Percentiles rank a stretch among this genome's conserved stretches.
Evolutionary conservation across 345 rosid species (phyloP).

Genomic region (Euclidium syriacum): DNA sequence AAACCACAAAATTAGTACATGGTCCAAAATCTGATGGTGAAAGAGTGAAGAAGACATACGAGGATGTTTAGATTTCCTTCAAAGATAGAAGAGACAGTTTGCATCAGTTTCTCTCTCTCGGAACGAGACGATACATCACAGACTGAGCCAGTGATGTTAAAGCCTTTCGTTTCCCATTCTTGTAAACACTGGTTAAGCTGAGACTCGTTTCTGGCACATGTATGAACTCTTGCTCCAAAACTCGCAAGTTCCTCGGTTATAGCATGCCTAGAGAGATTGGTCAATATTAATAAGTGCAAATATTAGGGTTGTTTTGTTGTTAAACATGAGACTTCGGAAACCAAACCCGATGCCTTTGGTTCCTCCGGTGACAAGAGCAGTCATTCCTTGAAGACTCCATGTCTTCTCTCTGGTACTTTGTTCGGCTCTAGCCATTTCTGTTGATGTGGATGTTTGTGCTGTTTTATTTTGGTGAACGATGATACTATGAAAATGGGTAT

Average conservation of each 20-base stretch:
- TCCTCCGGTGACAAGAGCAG: slow-evolving; percentile 18
- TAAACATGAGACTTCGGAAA: not conserved
- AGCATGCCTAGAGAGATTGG: not conserved
- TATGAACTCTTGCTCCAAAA: not conserved
- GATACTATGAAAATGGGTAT: no score
- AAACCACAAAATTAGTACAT: no score
- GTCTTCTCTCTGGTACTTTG: not conserved
- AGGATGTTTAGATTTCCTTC: not conserved
- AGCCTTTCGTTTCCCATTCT: not conserved
- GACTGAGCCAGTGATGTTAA: not conserved
- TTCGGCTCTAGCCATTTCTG: not conserved
- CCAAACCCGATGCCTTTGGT: slow-evolving; percentile 14
- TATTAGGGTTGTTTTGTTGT: not conserved
- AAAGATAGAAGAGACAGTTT: not conserved
- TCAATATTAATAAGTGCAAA: not conserved
- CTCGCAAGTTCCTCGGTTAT: not conserved
- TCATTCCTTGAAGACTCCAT: slow-evolving; percentile 22
- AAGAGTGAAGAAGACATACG: no score
- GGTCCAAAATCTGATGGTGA: no score
- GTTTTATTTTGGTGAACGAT: no score
- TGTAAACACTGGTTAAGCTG: not conserved
- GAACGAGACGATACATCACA: not conserved
- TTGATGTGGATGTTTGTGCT: no score
- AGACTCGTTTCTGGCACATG: no score
- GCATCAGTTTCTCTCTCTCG: not conserved